phyloP scores from a whole-genome alignment of 257 asterid genomes.

The Ligustrum vulgare region DNA sequence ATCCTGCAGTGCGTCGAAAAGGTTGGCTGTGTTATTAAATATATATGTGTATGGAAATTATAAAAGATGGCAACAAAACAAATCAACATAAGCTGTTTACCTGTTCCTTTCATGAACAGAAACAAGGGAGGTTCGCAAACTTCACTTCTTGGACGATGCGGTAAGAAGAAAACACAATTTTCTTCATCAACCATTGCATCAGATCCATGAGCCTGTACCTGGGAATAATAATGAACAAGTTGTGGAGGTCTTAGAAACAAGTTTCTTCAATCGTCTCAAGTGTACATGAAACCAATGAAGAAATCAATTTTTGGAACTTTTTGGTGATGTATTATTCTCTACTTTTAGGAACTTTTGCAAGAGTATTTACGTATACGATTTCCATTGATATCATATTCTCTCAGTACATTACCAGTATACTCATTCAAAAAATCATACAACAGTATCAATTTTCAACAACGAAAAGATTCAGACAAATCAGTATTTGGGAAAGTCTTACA shows the following conservation, averaged over 20 bases:
- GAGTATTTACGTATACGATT: neutral
- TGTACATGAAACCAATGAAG: neutral
- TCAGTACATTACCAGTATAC: neutral
- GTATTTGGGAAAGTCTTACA: neutral
- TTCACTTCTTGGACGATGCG: constrained; percentile 86
- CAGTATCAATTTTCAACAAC: neutral
- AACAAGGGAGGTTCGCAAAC: constrained; percentile 82
- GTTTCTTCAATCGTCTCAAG: neutral
- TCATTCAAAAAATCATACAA: neutral
- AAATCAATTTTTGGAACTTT: neutral
- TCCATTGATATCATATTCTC: neutral
- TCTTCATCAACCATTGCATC: constrained; percentile 99
- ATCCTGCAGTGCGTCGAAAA: constrained; percentile 47
- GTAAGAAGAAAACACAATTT: constrained; percentile 88
- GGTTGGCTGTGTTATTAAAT: neutral
- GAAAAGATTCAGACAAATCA: neutral
- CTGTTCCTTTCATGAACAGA: constrained; percentile 99
- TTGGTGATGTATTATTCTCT: neutral
- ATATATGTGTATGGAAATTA: neutral
- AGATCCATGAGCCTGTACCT: constrained; percentile 98
- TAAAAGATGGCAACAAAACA: neutral
- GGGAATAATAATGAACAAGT: constrained; percentile 13
- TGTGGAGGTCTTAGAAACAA: constrained; percentile 16
- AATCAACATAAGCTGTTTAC: constrained; percentile 30
- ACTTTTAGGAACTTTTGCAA: neutral